Conservation (phyloP, 176 grass and related monocot species). For the Neostapfia colusana region DNA sequence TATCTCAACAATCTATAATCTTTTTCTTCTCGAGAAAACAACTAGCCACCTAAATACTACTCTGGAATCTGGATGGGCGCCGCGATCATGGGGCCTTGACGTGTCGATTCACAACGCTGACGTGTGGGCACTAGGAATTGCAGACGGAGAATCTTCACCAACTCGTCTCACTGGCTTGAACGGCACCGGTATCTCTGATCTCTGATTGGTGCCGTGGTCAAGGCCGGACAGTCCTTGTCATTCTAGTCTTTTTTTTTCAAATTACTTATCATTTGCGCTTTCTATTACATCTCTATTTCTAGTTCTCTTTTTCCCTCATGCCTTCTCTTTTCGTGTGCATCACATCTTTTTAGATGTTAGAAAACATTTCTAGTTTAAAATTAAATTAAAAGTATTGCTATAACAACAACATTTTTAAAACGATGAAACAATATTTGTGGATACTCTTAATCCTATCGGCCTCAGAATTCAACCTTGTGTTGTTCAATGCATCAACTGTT, state of each 20-base stretch:
- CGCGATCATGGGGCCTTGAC: neutral
- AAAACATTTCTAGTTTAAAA: too few relatives aligned
- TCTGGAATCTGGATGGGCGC: too few relatives aligned
- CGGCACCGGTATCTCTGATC: neutral
- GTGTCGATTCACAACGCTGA: conserved; percentile 18
- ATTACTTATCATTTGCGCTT: too few relatives aligned
- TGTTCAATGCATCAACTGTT: neutral
- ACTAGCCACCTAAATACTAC: neutral
- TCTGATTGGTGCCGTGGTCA: conserved; percentile 8
- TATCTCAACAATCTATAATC: too few relatives aligned
- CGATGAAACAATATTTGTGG: neutral
- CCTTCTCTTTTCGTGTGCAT: too few relatives aligned
- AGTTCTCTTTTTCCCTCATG: too few relatives aligned
- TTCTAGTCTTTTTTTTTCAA: too few relatives aligned
- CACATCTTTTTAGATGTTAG: too few relatives aligned
- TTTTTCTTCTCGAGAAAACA: neutral
- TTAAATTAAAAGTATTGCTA: too few relatives aligned
- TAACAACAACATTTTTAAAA: too few relatives aligned
- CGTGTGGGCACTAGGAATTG: neutral
- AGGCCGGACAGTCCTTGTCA: neutral
- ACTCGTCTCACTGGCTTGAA: neutral
- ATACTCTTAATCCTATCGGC: neutral
- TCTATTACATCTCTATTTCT: too few relatives aligned
- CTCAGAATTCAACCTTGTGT: neutral
- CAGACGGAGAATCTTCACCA: neutral